A percentile compares a stretch with the other conserved stretches of the same genome.
Conservation (phyloP, 2,329 filamentous ascomycete genomes). For the Paecilomyces variotii region DNA sequence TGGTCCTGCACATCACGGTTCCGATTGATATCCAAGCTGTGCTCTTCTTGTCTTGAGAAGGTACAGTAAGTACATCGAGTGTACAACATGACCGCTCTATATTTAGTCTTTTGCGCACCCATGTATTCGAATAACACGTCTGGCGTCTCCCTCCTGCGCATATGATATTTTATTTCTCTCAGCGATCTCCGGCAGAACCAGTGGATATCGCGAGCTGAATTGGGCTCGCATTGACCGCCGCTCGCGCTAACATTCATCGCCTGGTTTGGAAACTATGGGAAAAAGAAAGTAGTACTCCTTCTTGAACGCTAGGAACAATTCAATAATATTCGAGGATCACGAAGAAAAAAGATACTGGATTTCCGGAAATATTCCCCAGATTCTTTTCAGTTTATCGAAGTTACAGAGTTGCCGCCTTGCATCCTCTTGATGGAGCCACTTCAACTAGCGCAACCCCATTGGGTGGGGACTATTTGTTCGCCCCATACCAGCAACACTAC, state of each 20-base stretch:
- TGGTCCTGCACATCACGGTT: neutral
- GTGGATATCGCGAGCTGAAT: neutral
- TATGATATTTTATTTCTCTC: neutral
- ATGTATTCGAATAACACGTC: neutral
- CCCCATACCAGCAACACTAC: neutral
- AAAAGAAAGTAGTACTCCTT: neutral
- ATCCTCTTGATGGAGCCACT: neutral
- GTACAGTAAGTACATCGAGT: neutral
- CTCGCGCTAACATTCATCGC: neutral
- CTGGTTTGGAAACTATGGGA: neutral
- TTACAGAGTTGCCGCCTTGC: neutral
- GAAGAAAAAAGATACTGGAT: neutral
- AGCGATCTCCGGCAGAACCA: neutral
- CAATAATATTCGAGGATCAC: neutral
- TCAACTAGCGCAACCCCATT: neutral
- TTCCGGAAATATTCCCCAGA: neutral
- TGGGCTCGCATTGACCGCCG: neutral
- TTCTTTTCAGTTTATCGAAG: neutral
- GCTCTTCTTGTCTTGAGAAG: conserved; percentile 7
- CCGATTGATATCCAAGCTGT: neutral
- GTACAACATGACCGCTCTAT: neutral
- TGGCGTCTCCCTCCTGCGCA: neutral
- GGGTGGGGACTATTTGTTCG: neutral
- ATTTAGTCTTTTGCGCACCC: neutral
- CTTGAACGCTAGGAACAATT: neutral